These are phyloP conservation scores for Chlamydomonas sp. DNA, from an alignment of 139 green algal genomes.

Conservation along the genomic window DNA sequence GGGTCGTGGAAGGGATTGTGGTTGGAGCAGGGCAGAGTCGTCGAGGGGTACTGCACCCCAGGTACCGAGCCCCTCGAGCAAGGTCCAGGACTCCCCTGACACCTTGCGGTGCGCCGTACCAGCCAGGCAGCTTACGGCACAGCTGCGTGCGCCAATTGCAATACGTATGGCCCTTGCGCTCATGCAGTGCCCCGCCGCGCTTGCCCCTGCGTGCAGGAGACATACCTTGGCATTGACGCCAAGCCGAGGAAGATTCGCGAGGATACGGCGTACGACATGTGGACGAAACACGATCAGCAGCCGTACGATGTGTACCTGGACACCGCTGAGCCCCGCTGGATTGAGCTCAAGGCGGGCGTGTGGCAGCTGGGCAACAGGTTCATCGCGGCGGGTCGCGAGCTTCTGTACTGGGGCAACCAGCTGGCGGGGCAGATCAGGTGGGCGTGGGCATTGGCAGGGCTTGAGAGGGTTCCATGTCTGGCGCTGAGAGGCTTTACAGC, in stretches of 20 bases:
- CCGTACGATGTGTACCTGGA: background rate
- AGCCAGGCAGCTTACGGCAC: background rate
- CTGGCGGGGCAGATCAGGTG: slow-evolving; percentile 4
- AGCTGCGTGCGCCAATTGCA: background rate
- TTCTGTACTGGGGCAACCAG: background rate
- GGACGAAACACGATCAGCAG: background rate
- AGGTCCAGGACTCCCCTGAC: background rate
- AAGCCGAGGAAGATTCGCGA: background rate
- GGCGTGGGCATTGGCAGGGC: no score
- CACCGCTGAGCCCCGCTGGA: background rate
- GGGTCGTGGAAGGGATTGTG: background rate
- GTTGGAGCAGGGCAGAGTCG: background rate
- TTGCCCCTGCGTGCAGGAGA: background rate
- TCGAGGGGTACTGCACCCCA: background rate
- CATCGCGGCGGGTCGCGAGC: slow-evolving; percentile 7
- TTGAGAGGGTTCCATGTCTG: no score
- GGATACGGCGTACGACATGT: background rate
- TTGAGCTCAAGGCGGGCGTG: background rate
- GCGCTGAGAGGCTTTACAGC: no score
- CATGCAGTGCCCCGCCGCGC: background rate
- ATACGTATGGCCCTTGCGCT: background rate
- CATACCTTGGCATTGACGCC: background rate
- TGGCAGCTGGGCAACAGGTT: slow-evolving; percentile 33
- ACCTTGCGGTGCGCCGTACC: no score
- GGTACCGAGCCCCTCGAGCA: background rate